A percentile compares a stretch with the other conserved stretches of the same genome.
phyloP scores from a whole-genome alignment of 2,329 filamentous ascomycete species.

The Penicillium sp. region DNA sequence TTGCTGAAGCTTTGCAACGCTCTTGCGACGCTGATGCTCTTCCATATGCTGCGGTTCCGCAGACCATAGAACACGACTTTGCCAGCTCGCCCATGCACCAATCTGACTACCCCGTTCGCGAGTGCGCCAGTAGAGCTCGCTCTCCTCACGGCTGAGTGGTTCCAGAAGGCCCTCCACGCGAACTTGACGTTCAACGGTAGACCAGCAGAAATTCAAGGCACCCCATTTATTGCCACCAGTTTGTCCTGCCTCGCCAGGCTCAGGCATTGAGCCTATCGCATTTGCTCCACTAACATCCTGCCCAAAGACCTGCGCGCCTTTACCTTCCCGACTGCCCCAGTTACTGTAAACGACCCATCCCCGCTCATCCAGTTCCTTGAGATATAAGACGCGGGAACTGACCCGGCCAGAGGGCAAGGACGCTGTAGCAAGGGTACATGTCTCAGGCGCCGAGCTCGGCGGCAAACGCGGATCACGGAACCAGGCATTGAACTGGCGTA shows the following conservation, averaged over 20 bases:
- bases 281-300: constrained; percentile 13
- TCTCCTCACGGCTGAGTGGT: constrained; percentile 71
- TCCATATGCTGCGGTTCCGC: constrained; percentile 33
- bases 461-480: constrained; percentile 72
- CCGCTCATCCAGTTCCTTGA: constrained; percentile 84
- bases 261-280: constrained; percentile 62
- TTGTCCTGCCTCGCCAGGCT: constrained; percentile 50
- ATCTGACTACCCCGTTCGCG: constrained; percentile 78
- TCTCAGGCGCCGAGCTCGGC: constrained; percentile 77
- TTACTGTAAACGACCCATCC: constrained; percentile 96
- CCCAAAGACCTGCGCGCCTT: constrained; percentile 48
- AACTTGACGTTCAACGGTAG: constrained; percentile 82
- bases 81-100: constrained; percentile 90
- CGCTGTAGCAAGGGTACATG: constrained; percentile 85
- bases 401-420: constrained; percentile 81
- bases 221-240: constrained; percentile 70
- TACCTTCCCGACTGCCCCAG: constrained; percentile 70
- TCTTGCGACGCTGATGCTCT: constrained; percentile 30
- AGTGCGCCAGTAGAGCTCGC: constrained; percentile 67
- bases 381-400: constrained; percentile 83
- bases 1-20: constrained; percentile 24
- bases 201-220: constrained; percentile 89
- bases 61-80: constrained; percentile 73
- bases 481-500: constrained; percentile 87
- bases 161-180: constrained; percentile 79